Base-by-base conservation (phyloP, 495 filamentous ascomycete species). In the Penicillium canescens region DNA sequence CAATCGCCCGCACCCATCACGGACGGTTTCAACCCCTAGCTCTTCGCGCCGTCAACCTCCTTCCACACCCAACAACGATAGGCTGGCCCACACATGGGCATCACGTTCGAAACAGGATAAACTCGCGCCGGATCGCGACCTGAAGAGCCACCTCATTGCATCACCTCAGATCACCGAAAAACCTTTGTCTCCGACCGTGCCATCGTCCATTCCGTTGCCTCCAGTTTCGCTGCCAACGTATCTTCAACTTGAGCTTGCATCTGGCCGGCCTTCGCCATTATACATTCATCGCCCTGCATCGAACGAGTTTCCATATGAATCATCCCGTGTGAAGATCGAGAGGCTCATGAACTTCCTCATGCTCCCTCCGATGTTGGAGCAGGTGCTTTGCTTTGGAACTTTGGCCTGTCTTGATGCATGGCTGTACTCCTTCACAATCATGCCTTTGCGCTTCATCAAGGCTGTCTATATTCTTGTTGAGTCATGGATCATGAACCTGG, bases 321-420 rank as follows among this genome's bases (percentile, higher is more conserved):
- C 94, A 16, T 91, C 90, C n/a, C 86, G 86, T n/a, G 80, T 96
- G 60, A 97, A 96, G 62, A 86, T 98, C 48, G 92, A 98, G 64
- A 84, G 94, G 42, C 78, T 99, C n/a, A 76, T 87, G 52, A 96
- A 98, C 65, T 93, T 96, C 67, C 73, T 98, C 7, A 71, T 90
- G 16, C 75, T 98, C 5, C 91, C 93, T 7, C 83, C 81, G 7
- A 86, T 85, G 46, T 74, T 99, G n/a, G 94, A 99, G 71, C 82
- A 86, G 49, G 82, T 91, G 1, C 78, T 99, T 16, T 84, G 82
- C 59, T 98, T 99, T 73, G 94, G 94, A 6, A 83, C 87, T 9
- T 63, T 97, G 20, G 90, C 93, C 26, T 98, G 94, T 68, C 75
- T 98, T 28, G 94, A 99, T 74, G 87, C 92, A n/a, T 99, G 93